Evolutionary conservation across 176 grass and related monocot species (phyloP).

Genomic region (Eragrostis nindensis): DNA sequence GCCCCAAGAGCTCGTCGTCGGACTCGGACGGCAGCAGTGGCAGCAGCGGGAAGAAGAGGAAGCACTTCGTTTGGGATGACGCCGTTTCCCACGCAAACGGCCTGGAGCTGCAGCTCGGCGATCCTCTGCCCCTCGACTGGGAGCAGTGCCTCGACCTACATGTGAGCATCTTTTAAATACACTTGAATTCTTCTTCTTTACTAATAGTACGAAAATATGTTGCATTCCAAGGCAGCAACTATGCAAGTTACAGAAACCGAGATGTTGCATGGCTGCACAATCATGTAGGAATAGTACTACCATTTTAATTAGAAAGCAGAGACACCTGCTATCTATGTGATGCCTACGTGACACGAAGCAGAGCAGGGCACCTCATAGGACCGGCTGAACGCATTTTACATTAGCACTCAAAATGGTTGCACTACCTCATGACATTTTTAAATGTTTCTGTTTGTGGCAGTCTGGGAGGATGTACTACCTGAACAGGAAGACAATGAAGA

Average conservation of each 20-base stretch:
- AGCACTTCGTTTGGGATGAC: constrained; percentile 57
- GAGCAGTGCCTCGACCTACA: constrained; percentile 91
- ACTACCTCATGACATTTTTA: too few relatives aligned
- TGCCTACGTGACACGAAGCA: neutral
- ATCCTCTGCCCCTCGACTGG: constrained; percentile 83
- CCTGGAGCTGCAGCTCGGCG: constrained; percentile 72
- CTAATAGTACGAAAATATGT: neutral
- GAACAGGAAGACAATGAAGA: constrained; percentile 85
- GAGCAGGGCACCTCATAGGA: too few relatives aligned
- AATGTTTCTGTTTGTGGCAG: constrained; percentile 37
- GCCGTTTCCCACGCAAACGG: constrained; percentile 37
- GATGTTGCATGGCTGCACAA: too few relatives aligned
- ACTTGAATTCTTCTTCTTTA: neutral
- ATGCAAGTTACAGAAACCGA: too few relatives aligned
- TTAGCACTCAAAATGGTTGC: neutral
- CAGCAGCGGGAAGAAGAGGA: constrained; percentile 77
- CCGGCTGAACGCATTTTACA: too few relatives aligned
- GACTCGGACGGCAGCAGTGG: constrained; percentile 55
- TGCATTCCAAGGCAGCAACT: neutral
- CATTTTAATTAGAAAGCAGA: constrained; percentile 21
- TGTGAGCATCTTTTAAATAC: constrained; percentile 35
- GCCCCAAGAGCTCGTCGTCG: constrained; percentile 55
- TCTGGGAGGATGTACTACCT: constrained; percentile 97
- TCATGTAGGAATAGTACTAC: neutral
- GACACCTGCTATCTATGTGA: constrained; percentile 8